phyloP scores from a whole-genome alignment of 345 rosid genomes.

The Nephelium lappaceum region DNA sequence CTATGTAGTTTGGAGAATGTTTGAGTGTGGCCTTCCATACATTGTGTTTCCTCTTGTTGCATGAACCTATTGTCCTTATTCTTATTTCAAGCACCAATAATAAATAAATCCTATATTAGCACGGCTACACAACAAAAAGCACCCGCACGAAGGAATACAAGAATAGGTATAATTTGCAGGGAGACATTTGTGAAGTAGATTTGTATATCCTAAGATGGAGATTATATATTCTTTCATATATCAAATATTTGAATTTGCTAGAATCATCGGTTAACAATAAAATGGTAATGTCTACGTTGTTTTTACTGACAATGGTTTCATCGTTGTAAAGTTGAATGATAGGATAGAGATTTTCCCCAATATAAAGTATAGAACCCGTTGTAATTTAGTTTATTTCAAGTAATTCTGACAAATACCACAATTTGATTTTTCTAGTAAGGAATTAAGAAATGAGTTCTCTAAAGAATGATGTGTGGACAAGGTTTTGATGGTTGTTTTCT shows the following conservation, averaged over 20 bases:
- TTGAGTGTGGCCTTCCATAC: too few species aligned
- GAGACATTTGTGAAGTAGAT: background rate
- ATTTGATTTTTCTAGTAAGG: background rate
- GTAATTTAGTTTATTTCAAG: background rate
- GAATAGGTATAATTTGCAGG: slow-evolving; percentile 14
- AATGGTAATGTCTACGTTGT: background rate
- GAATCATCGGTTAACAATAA: background rate
- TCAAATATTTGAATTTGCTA: slow-evolving; percentile 20
- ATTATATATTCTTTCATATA: slow-evolving; percentile 27
- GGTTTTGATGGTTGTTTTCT: too few species aligned
- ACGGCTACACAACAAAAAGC: slow-evolving; percentile 49
- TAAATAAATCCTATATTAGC: background rate
- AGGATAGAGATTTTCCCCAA: slow-evolving; percentile 37
- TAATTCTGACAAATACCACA: background rate
- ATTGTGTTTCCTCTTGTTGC: too few species aligned
- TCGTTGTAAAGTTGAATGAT: slow-evolving; percentile 32
- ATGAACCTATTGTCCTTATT: too few species aligned
- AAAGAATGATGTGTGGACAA: too few species aligned
- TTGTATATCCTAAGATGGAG: slow-evolving; percentile 44
- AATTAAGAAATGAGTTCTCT: too few species aligned
- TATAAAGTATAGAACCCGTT: slow-evolving; percentile 21
- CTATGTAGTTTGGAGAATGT: too few species aligned
- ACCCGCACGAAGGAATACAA: slow-evolving; percentile 41
- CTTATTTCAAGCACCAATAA: too few species aligned
- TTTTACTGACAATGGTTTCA: slow-evolving; percentile 30